Percentiles rank a stretch among this genome's conserved stretches.
Conservation (phyloP, 2,329 filamentous ascomycete genomes). For the Colletotrichum tamarilloi region DNA sequence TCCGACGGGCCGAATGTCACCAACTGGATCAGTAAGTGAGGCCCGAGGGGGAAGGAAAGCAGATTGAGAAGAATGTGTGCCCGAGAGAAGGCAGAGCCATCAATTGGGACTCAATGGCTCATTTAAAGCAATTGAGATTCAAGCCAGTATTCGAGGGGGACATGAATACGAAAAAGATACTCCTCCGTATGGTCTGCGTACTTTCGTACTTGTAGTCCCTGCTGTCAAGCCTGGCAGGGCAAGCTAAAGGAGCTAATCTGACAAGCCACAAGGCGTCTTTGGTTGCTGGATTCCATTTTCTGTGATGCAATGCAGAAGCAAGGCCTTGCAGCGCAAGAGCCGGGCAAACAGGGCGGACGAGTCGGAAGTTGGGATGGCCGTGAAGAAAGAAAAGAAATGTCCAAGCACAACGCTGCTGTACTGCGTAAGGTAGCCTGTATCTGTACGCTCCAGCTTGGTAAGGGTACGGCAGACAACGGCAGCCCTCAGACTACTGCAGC, state of each 20-base stretch:
- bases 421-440: not conserved
- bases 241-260: conserved; percentile 13
- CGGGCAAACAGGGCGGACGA: conserved; percentile 23
- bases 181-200: no score
- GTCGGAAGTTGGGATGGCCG: conserved; percentile 12
- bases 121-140: not conserved
- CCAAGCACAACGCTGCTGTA: not conserved
- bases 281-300: not conserved
- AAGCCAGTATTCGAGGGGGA: not conserved
- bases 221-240: not conserved
- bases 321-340: conserved; percentile 25
- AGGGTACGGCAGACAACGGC: not conserved
- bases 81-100: not conserved
- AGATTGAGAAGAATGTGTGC: not conserved
- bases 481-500: conserved; percentile 16
- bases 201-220: not conserved
- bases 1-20: conserved; percentile 24
- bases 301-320: conserved; percentile 30
- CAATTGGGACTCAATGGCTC: not conserved
- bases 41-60: not conserved
- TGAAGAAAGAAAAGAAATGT: conserved; percentile 14
- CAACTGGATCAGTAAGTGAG: not conserved
- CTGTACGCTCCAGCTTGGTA: not conserved
- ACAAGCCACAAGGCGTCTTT: conserved; percentile 3
- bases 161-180: not conserved